Evolutionary conservation across 2,329 filamentous ascomycete genomes (phyloP), one percentile per base, ranked within the genome.

Genomic region (Davidsoniella australis): DNA sequence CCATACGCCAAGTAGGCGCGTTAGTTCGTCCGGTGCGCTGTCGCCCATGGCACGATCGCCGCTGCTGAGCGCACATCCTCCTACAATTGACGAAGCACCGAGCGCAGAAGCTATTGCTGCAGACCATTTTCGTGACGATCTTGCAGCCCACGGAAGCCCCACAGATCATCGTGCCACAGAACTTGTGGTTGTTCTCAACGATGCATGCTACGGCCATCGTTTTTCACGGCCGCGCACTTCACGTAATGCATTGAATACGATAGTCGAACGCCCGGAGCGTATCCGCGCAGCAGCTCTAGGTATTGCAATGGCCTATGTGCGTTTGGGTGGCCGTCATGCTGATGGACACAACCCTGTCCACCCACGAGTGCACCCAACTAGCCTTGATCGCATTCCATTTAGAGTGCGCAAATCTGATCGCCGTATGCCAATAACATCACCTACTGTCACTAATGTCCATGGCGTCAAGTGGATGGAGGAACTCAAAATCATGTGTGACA

Each of bases 391-490:
- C 47, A 74, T 81, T 17, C 87, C 87, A 0, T 96, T 96, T 61
- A 78, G 78, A 54, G 93, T 98, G 56, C 76, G 77, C 53, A 94
- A 88, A 64, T 91, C 88, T 0, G 71, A 72, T 6, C 75, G 91
- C 8, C 72, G 69, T 5, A 63, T 95, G 48, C 67, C 83, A 5
- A 69, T 98, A 29, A 75, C 73, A 16, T 85, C 86, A 2, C 72
- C 77, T 2, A 80, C 80, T 1, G 88, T 96, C 5, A 89, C 85
- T 5, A 86, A 89, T 60, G 87, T 98, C 0, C 91, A 98, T 64
- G 89, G 89, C 0, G 72, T 69, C 2, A 83, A 83, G 55, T 95
- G 89, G 89, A 95, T 96, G 88, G 78, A 84, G 47, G 89, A 96
- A 60, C 66, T 98, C 45, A 82, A 80, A 63, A 68, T 73, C 6